Base-by-base conservation (phyloP, 257 asterid species). In the Lycium barbarum region DNA sequence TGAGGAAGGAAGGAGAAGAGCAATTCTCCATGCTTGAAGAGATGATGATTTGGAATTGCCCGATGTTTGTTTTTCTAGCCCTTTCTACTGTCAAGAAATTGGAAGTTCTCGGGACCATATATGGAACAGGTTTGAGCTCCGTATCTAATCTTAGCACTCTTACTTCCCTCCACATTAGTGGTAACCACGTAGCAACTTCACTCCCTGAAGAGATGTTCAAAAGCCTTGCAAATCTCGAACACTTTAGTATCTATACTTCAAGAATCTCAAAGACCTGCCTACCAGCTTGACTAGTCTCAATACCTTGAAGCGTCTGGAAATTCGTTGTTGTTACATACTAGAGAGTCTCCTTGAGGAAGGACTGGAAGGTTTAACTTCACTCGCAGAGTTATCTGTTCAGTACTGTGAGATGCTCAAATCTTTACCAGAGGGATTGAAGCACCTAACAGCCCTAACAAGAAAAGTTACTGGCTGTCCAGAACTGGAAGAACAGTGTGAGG, bases 1-100 rank as follows among this genome's bases (percentile, higher is more conserved):
- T 43, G 49, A 58, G 7, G 73, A 2, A 38, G 63, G 62, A 59
- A 71, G 81, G 20, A 47, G 35, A n/a, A 53, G 63, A 33, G 33
- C 33, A 70, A n/a, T 83, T 84, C 70, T 81, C 92, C 9, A 12
- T 63, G 17, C 86, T 89, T 61, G 0, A 8, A 61, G 6, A 61
- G 13, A n/a, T 61, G 67, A 0, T 0, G 5, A 61, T 61, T 59
- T 0, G 0, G 0, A 0, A 3, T 0, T 61, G 67, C 67, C 67
- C 67, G n/a, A 0, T 59, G 67, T 61, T n/a, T 61, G 12, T 63
- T 63, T 7, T n/a, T 59, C 66, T 33, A 0, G 0, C 6, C 35
- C 67, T n/a, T 61, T 61, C 67, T 61, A 18, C 66, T 18, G 35
- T 59, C 33, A 59, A 59, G 66, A 7, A 59, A 59, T 59, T 59